phyloP scores from a whole-genome alignment of 768 basidiomycete genomes.

The Termitomyces sp. region DNA sequence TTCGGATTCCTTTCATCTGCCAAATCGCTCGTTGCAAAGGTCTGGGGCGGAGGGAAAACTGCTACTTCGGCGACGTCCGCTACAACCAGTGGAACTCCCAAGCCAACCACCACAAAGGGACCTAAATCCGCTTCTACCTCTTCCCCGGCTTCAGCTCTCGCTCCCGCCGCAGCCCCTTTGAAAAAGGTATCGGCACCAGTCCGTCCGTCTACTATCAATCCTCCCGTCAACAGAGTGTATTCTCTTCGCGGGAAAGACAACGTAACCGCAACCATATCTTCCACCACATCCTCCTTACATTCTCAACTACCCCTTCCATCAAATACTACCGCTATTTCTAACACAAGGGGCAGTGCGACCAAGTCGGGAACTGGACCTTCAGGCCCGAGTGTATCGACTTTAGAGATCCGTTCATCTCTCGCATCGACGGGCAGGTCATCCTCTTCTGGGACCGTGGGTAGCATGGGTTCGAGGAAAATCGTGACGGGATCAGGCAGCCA shows the following conservation, averaged over 20 bases:
- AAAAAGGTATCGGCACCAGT: constrained; percentile 12
- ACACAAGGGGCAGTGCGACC: background rate
- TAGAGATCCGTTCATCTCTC: constrained; percentile 32
- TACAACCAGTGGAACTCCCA: background rate
- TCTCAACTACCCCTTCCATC: constrained; percentile 19
- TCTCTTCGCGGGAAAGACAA: constrained; percentile 15
- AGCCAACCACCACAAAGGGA: background rate
- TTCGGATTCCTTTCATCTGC: constrained; percentile 71
- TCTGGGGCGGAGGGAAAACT: constrained; percentile 59
- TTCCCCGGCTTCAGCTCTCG: constrained; percentile 9
- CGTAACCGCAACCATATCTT: constrained; percentile 10
- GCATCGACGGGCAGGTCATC: constrained; percentile 21
- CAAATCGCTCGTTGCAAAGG: constrained; percentile 65
- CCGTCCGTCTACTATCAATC: constrained; percentile 17
- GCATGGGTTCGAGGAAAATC: constrained; percentile 29
- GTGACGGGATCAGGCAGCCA: constrained; percentile 5
- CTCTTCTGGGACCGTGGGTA: constrained; percentile 20
- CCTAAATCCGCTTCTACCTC: constrained; percentile 18
- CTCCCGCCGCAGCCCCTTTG: too few species aligned
- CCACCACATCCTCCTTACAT: constrained; percentile 12
- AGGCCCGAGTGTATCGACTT: constrained; percentile 31
- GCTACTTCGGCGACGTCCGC: background rate
- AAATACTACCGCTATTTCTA: constrained; percentile 8
- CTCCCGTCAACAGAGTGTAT: constrained; percentile 8
- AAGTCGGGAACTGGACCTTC: constrained; percentile 15